Base-by-base conservation (phyloP, 169 alveolate genomes). In the Cyclospora cayetanensis region DNA sequence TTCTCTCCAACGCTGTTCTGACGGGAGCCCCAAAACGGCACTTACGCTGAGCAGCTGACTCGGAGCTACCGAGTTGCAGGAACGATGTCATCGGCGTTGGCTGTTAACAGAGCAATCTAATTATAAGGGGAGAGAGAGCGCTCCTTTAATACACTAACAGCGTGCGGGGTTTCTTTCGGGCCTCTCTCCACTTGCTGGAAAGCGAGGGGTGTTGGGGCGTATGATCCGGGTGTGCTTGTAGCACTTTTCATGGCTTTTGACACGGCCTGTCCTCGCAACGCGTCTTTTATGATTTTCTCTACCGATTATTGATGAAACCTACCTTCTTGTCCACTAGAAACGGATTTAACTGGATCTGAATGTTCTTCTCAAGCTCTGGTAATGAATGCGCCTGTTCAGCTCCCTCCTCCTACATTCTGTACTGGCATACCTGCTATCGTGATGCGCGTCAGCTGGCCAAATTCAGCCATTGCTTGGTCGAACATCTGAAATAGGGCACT, bases 341-440 rank as follows among this genome's bases (percentile, higher is more conserved):
- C 4, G 94, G 94, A 70, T 91, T 91, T 90, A 86, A 35, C 87
- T 91, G 94, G 29, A 85, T 53, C 37, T 91, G 94, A 27, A 91
- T 91, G 39, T 84, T 83, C 37, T 43, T 84, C 68, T 86, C 93
- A 15, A 91, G 63, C 39, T 84, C 94, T 91, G 60, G 12, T 29
- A 25, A 35, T n/a, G 43, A 39, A 60, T 60, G 72, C 72, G 12
- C 5, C 15, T 66, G 12, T 27, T 2, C 12, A 66, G 34, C 50
- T 29, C 22, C 50, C 79, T 11, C 20, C 79, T 9, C 12, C 35
- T 66, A 25, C 43, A 29, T 29, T 1, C 60, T 50, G 9, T 9
- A 9, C 9, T 12, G 60, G n/a, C 46, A 31, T 46, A 80, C 93
- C 93, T 46, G 60, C 91, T 12, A 90, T 79, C 12, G 93, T 90